Percentiles rank a stretch among this genome's conserved stretches.
phyloP scores from a whole-genome alignment of 164 flowering plant species.

The Vitis cinerea region DNA sequence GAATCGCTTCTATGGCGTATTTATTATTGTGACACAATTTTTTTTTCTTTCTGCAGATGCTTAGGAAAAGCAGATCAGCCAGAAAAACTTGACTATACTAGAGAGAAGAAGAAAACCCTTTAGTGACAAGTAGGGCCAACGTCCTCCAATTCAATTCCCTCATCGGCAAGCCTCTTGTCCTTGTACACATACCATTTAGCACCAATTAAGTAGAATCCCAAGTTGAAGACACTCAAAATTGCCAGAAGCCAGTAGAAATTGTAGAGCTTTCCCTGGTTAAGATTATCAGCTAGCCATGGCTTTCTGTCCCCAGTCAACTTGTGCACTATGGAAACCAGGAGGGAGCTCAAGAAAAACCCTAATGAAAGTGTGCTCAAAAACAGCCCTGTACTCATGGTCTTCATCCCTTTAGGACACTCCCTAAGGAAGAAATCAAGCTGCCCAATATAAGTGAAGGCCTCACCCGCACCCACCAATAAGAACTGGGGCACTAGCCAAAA shows the following conservation, averaged over 20 bases:
- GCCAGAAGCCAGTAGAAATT: conserved; percentile 81
- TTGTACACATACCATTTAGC: conserved; percentile 75
- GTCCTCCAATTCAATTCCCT: conserved; percentile 58
- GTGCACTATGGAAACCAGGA: conserved; percentile 63
- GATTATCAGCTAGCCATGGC: conserved; percentile 73
- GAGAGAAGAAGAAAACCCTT: background rate
- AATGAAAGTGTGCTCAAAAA: conserved; percentile 71
- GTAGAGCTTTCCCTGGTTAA: conserved; percentile 71
- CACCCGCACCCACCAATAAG: conserved; percentile 73
- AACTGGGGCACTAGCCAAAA: conserved; percentile 79
- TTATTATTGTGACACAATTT: too few species aligned
- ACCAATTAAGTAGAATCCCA: conserved; percentile 37
- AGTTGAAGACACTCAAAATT: conserved; percentile 50
- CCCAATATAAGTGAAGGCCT: conserved; percentile 79
- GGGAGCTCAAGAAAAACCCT: conserved; percentile 73
- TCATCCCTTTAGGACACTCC: conserved; percentile 90
- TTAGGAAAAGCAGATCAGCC: too few species aligned
- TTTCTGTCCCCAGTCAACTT: conserved; percentile 36
- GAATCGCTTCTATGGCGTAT: too few species aligned
- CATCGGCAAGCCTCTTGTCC: conserved; percentile 51
- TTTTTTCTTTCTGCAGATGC: too few species aligned
- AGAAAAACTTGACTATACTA: background rate
- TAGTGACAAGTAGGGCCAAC: conserved; percentile 29
- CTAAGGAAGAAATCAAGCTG: conserved; percentile 79
- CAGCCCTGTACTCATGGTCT: conserved; percentile 89